Conservation (phyloP, 148 eudicot species). For the Limonium bicolor region DNA sequence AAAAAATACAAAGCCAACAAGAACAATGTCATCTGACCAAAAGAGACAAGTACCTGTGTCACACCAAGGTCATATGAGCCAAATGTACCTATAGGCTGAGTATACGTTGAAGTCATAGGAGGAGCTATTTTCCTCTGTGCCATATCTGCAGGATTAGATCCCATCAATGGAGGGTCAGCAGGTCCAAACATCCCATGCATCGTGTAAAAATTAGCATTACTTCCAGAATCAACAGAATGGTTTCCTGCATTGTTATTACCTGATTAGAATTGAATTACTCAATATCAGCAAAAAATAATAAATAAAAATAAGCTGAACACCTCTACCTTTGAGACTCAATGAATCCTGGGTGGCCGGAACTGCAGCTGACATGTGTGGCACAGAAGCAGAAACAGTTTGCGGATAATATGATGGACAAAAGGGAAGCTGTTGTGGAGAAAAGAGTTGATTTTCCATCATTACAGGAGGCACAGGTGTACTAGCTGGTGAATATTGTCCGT, state of each 20-base stretch:
- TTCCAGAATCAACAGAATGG: conserved; percentile 25
- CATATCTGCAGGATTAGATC: conserved; percentile 32
- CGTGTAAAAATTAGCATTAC: conserved; percentile 43
- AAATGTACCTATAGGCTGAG: conserved; percentile 53
- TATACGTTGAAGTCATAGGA: conserved; percentile 48
- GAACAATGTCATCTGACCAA: not conserved
- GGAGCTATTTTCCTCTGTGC: conserved; percentile 47
- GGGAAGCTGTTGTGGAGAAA: conserved; percentile 73
- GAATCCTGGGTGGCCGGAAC: conserved; percentile 58
- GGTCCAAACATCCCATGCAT: conserved; percentile 49
- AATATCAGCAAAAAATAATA: conserved; percentile 22
- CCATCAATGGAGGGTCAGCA: conserved; percentile 42
- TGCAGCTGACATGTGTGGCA: conserved; percentile 57
- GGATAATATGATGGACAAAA: conserved; percentile 63
- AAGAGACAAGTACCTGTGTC: conserved; percentile 49
- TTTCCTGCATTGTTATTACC: conserved; percentile 43
- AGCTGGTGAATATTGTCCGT: conserved; percentile 83
- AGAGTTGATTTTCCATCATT: conserved; percentile 79
- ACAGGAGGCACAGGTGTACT: conserved; percentile 73
- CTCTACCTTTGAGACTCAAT: conserved; percentile 47
- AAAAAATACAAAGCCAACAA: too few species aligned
- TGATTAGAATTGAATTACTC: conserved; percentile 26
- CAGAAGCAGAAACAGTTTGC: conserved; percentile 53
- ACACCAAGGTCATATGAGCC: conserved; percentile 71
- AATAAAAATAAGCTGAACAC: conserved; percentile 16